Base-by-base conservation (phyloP, 1,139 yeast genomes). In the Blastobotrys aristatus region DNA sequence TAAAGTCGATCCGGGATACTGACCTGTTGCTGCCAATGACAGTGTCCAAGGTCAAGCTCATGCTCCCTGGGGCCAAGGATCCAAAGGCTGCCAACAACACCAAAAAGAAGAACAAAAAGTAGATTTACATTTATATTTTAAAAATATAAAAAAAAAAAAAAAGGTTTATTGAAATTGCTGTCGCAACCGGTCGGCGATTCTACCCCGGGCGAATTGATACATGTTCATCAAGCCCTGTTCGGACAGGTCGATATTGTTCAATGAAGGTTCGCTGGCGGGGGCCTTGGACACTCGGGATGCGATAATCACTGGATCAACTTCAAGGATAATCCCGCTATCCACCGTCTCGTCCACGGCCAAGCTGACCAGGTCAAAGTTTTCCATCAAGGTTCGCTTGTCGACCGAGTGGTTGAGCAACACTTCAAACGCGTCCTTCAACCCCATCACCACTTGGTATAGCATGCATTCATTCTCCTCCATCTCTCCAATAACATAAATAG, bases 151-250 rank as follows among this genome's bases (percentile, higher is more conserved):
- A 36, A 36, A 36, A 36, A 36, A 40, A 40, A 14, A n/a, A 8
- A 20, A 7, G 5, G 4, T n/a, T 14, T 34, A 41, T 22, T 41
- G 44, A 31, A 41, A 62, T 75, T 85, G 95, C 69, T 87, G 95
- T 38, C 65, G 53, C 60, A 89, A 75, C 64, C 88, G 81, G 66
- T 90, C 96, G 49, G 95, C 82, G 48, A 90, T 71, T 67, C 84
- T 86, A 61, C 87, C 88, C 58, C 82, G 82, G 20, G 97, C 97
- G 68, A 90, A 84, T 45, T 89, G 85, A 71, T 88, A 87, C 20
- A 96, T 96, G 65, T 82, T 86, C 68, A 85, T 74, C 53, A 92
- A 69, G 47, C 97, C 96, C 67, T 83, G 87, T 67, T 92, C 97
- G 53, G 83, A 78, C 47, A 90, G 71, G 60, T 92, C 97, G 53